Evolutionary conservation across 1,284 basidiomycete genomes (phyloP).

Genomic region (Spongispora temasekensis): DNA sequence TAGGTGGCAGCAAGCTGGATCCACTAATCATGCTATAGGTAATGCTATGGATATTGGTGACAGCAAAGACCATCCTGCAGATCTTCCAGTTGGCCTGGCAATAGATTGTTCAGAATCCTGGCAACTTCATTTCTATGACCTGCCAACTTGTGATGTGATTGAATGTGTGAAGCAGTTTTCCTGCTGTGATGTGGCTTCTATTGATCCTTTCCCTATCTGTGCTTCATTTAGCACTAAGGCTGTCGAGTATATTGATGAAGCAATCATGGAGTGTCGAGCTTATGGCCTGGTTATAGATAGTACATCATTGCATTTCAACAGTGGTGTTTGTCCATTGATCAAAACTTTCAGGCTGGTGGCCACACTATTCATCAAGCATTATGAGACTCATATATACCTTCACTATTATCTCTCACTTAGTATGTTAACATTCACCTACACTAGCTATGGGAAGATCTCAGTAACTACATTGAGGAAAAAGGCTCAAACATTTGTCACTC

Average conservation of each 20-base stretch:
- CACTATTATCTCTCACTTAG: neutral
- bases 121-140: neutral
- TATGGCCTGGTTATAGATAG: slow-evolving; percentile 2
- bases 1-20: neutral
- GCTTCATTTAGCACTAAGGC: slow-evolving; percentile 6
- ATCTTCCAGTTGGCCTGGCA: neutral
- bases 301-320: slow-evolving; percentile 1
- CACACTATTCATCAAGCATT: neutral
- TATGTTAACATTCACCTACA: neutral
- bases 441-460: neutral
- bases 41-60: neutral
- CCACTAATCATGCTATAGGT: neutral
- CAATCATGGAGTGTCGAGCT: neutral
- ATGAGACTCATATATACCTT: neutral
- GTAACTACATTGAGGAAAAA: neutral
- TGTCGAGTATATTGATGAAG: slow-evolving; percentile 1
- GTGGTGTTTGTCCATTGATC: neutral
- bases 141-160: neutral
- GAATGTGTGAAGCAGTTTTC: neutral
- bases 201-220: neutral
- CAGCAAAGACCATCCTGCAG: neutral
- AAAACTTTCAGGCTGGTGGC: neutral
- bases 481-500: neutral
- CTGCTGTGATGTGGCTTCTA: neutral
- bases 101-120: neutral